Evolutionary conservation across 2,329 filamentous ascomycete genomes (phyloP).

Genomic region (Lasiodiplodia citricola): DNA sequence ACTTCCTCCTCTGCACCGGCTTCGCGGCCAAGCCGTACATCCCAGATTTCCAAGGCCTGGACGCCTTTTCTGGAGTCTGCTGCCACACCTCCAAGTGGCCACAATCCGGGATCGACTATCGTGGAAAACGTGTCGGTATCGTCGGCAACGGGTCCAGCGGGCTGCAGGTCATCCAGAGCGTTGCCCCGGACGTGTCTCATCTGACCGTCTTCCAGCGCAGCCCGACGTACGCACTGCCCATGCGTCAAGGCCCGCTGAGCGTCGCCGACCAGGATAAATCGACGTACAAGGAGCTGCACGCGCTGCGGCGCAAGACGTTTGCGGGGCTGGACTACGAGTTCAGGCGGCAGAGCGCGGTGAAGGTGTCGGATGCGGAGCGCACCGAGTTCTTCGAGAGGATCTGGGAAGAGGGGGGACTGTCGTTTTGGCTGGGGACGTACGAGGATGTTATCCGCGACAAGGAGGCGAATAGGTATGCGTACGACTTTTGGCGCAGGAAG

Average conservation of each 20-base stretch:
- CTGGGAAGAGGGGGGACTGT: conserved; percentile 47
- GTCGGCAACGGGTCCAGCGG: conserved; percentile 70
- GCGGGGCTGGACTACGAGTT: conserved; percentile 66
- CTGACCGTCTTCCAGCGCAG: conserved; percentile 70
- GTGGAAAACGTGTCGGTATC: conserved; percentile 65
- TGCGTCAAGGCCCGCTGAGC: conserved; percentile 58
- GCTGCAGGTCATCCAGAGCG: conserved; percentile 68
- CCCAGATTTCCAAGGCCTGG: conserved; percentile 64
- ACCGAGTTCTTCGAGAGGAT: conserved; percentile 51
- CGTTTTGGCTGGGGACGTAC: conserved; percentile 51
- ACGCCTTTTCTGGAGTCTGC: conserved; percentile 64
- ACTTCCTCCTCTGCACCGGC: conserved; percentile 60
- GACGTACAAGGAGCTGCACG: conserved; percentile 56
- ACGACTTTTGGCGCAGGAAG: conserved; percentile 55
- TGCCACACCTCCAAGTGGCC: conserved; percentile 69
- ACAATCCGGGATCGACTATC: conserved; percentile 59
- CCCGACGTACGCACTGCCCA: conserved; percentile 68
- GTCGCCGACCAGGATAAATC: conserved; percentile 57
- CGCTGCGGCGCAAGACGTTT: conserved; percentile 50
- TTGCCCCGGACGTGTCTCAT: conserved; percentile 56
- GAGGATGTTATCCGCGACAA: conserved; percentile 48
- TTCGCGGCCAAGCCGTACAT: conserved; percentile 67
- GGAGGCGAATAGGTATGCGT: conserved; percentile 51
- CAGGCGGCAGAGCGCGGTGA: conserved; percentile 58
- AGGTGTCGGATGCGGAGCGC: conserved; percentile 49